Percentiles rank a stretch among this genome's conserved stretches.
These are phyloP conservation scores for Tulasnella calospora DNA, from an alignment of 768 basidiomycete genomes.

Conservation along the genomic window DNA sequence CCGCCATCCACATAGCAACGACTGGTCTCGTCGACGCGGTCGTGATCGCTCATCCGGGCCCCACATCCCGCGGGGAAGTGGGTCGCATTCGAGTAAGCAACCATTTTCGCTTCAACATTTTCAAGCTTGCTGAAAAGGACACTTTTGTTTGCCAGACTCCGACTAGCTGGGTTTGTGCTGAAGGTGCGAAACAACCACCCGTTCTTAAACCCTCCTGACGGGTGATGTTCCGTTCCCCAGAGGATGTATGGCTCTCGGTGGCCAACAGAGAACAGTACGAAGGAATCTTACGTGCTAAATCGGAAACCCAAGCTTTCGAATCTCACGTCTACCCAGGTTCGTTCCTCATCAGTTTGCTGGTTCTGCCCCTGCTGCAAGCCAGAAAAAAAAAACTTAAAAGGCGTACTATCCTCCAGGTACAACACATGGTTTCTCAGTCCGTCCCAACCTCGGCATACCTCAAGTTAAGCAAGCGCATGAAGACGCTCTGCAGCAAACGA, in stretches of 20 bases:
- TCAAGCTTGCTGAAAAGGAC: neutral
- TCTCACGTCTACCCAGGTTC: constrained; percentile 40
- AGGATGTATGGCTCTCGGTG: constrained; percentile 36
- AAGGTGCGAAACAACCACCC: constrained; percentile 32
- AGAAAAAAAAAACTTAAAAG: no score
- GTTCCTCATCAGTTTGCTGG: neutral
- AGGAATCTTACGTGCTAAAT: constrained; percentile 35
- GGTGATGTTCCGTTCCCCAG: constrained; percentile 29
- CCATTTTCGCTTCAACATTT: neutral
- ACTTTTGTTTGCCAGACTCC: constrained; percentile 30
- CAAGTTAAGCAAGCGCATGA: constrained; percentile 47
- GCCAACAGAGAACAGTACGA: constrained; percentile 34
- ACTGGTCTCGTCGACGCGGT: neutral
- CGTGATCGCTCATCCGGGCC: neutral
- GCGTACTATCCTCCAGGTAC: constrained; percentile 38
- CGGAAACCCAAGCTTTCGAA: constrained; percentile 35
- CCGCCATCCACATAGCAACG: neutral
- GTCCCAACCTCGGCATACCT: constrained; percentile 44
- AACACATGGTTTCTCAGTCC: constrained; percentile 47
- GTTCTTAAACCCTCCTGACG: neutral
- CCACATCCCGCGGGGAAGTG: neutral
- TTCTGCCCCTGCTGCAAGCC: no score
- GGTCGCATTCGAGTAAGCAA: neutral
- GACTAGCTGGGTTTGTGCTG: constrained; percentile 39
- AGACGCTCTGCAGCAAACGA: constrained; percentile 42